Conservation (phyloP, 106 monocot genomes). For the Gastrodia elata region DNA sequence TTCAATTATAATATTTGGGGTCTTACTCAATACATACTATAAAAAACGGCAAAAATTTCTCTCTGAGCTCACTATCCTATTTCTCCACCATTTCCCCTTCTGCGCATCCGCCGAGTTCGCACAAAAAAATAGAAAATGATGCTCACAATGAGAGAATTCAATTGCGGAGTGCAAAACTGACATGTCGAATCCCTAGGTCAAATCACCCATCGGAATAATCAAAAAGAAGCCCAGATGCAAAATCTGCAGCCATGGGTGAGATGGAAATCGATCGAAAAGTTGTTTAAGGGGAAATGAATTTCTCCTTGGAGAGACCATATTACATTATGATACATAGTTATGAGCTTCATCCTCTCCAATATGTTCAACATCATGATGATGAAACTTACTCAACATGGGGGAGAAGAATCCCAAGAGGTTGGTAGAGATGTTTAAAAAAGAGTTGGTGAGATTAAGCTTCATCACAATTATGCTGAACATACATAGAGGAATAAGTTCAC, state of each 20-base stretch:
- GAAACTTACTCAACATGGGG: slow-evolving; percentile 65
- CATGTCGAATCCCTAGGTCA: slow-evolving; percentile 4
- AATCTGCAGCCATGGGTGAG: not conserved
- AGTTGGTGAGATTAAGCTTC: slow-evolving; percentile 80
- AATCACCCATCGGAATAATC: slow-evolving; percentile 1
- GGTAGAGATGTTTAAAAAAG: slow-evolving; percentile 79
- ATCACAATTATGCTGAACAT: slow-evolving; percentile 79
- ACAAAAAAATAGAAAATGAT: not conserved
- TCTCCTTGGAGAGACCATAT: slow-evolving; percentile 5
- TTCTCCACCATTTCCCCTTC: not conserved
- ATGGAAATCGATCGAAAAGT: slow-evolving; percentile 7
- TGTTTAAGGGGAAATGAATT: slow-evolving; percentile 7
- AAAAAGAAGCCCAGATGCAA: too few relatives aligned
- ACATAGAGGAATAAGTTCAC: slow-evolving; percentile 9
- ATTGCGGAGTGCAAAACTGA: not conserved
- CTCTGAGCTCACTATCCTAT: not conserved
- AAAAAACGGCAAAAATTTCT: not conserved
- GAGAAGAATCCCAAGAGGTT: slow-evolving; percentile 79
- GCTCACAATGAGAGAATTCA: not conserved
- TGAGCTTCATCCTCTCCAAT: slow-evolving; percentile 10
- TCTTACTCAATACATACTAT: not conserved
- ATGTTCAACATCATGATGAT: slow-evolving; percentile 77
- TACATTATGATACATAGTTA: not conserved
- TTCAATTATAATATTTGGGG: too few relatives aligned
- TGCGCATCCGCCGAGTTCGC: not conserved